A percentile compares a stretch with the other conserved stretches of the same genome.
These are phyloP conservation scores for Boletellus sp. DNA, from an alignment of 768 basidiomycete genomes.

Conservation along the genomic window DNA sequence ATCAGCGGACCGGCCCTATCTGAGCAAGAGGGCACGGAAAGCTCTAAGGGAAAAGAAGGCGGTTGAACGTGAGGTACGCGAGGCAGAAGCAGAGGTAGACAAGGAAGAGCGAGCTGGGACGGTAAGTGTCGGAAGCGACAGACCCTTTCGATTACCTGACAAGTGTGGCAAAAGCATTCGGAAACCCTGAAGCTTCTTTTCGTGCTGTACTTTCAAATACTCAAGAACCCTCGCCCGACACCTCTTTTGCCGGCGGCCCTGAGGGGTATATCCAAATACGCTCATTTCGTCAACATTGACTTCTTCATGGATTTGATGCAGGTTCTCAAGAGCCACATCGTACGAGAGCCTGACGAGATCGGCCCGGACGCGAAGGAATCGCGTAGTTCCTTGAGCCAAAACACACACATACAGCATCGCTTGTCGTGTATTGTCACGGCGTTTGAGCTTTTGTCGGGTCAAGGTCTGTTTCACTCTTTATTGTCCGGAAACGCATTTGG, in stretches of 20 bases:
- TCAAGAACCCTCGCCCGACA: slow-evolving; percentile 80
- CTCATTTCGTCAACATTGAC: slow-evolving; percentile 96
- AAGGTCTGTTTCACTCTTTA: slow-evolving; percentile 53
- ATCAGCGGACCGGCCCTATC: slow-evolving; percentile 59
- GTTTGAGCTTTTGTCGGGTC: slow-evolving; percentile 94
- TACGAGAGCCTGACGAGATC: slow-evolving; percentile 43
- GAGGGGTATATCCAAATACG: slow-evolving; percentile 88
- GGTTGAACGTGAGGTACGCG: slow-evolving; percentile 87
- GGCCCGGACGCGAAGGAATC: slow-evolving; percentile 35
- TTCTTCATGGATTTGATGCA: slow-evolving; percentile 95
- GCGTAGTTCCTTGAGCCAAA: slow-evolving; percentile 31
- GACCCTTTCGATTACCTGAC: slow-evolving; percentile 15
- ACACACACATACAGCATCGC: slow-evolving; percentile 48
- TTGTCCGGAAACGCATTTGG: slow-evolving; percentile 7
- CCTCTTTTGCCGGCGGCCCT: slow-evolving; percentile 83
- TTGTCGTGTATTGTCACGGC: slow-evolving; percentile 91
- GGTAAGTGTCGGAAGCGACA: slow-evolving; percentile 46
- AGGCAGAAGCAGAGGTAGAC: slow-evolving; percentile 92
- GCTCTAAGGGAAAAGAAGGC: slow-evolving; percentile 82
- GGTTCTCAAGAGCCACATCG: slow-evolving; percentile 76
- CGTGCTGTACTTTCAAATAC: slow-evolving; percentile 92
- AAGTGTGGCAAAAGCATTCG: slow-evolving; percentile 66
- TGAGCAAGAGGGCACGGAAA: slow-evolving; percentile 92
- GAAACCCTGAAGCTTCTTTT: slow-evolving; percentile 97
- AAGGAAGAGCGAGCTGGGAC: slow-evolving; percentile 80